Base-by-base conservation (phyloP, 768 basidiomycete species). In the Termitomyces sp. region DNA sequence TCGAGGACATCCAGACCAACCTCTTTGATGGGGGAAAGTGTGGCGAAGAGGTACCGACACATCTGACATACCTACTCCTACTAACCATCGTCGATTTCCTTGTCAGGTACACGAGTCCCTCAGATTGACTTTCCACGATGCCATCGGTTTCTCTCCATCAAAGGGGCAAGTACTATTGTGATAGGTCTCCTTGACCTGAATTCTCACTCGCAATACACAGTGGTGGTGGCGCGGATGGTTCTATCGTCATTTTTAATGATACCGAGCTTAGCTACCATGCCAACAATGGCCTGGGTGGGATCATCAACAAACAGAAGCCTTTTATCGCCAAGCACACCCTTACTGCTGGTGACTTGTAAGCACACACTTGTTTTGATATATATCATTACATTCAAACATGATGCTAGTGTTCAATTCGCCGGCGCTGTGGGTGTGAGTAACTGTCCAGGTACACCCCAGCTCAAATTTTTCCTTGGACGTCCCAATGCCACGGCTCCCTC, bases 171-270 rank as follows among this genome's bases (percentile, higher is more conserved):
- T 27, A n/a, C 25, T 11, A 9, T 21, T 3, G 35, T 10, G 21
- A 23, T 11, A 38, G n/a, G 2, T 23, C 16, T 11, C 23, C 5
- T 38, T 23, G 35, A 12, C 49, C 17, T 17, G 7, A 2, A 1
- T n/a, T 6, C n/a, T 27, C 16, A 50, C 27, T 27, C 10, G 23
- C 16, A 27, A 17, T 38, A 4, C 27, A 7, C 16, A 50, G 49
- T 17, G 49, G 49, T 38, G 49, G 49, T 10, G 49, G 49, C 49
- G 49, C 49, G 25, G 49, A 50, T n/a, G 49, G 49, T 27, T 50
- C 49, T 12, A 50, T 50, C 10, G 38, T 50, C 19, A 50, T 50
- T 25, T 50, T 50, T 11, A 38, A 50, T 12, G 35, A 50, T n/a
- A 38, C 35, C 17, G 49, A 50, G 9, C 35, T 38, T 10, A 25